A percentile compares a stretch with the other conserved stretches of the same genome.
phyloP scores from a whole-genome alignment of 352 stramenopile species.

The Globisporangium polare region DNA sequence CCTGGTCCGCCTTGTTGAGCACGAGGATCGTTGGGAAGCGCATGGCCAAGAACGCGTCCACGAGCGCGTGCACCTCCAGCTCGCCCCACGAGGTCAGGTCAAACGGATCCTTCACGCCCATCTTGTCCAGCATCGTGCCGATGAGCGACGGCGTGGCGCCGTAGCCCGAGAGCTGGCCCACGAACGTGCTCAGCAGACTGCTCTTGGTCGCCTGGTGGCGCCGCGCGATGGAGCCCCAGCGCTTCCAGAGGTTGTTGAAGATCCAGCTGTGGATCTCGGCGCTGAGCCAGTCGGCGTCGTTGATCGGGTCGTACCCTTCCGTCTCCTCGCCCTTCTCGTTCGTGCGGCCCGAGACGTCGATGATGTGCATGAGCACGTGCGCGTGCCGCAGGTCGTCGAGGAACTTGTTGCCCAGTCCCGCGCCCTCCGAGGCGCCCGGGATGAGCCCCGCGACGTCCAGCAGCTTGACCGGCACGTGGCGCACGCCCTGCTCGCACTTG shows the following conservation, averaged over 20 bases:
- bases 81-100: conserved; percentile 57
- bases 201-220: conserved; percentile 74
- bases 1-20: conserved; percentile 88
- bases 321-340: conserved; percentile 90
- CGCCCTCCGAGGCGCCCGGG: conserved; percentile 84
- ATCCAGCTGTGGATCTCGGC: conserved; percentile 88
- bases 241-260: conserved; percentile 86
- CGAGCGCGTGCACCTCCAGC: conserved; percentile 63
- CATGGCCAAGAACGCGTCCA: conserved; percentile 71
- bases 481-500: conserved; percentile 67
- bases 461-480: conserved; percentile 81
- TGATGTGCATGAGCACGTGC: conserved; percentile 89
- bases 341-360: conserved; percentile 84
- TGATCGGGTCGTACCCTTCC: conserved; percentile 84
- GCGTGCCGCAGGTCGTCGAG: conserved; percentile 89
- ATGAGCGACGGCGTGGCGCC: conserved; percentile 73
- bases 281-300: conserved; percentile 86
- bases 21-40: conserved; percentile 87
- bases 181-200: conserved; percentile 59
- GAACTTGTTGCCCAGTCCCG: conserved; percentile 99
- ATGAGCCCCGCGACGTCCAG: conserved; percentile 83
- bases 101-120: conserved; percentile 59
- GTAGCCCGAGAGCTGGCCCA: conserved; percentile 77
- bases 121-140: conserved; percentile 57
- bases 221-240: conserved; percentile 75